Evolutionary conservation across 306 rosid genomes (phyloP), one percentile per base, ranked within the genome.

Genomic region (Vigna reflexopilosa): DNA sequence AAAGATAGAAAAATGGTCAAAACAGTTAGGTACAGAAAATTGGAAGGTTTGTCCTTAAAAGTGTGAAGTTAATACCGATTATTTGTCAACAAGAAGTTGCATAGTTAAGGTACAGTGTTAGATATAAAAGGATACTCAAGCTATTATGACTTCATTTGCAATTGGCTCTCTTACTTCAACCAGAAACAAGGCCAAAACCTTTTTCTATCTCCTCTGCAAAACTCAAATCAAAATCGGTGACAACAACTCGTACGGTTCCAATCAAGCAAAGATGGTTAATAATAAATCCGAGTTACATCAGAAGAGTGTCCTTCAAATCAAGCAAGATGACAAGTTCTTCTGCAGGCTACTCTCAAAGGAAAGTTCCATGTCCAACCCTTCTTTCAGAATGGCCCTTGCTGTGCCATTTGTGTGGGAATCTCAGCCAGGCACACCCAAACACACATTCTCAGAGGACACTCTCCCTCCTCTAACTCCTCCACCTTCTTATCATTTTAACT

Each of bases 391-490:
- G 24, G n/a, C 90, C 7, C 81, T 90, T 36, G 85, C 90, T 3
- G 78, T 95, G 6, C 97, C 98, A 0, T 92, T 95, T 77, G 58
- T 77, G 28, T 94, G 97, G 97, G 98, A 94, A 72, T 92, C 97
- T 71, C 84, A 78, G 48, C 98, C 98, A 20, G 97, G 98, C 2
- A 94, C 95, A 1, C 97, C 98, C 0, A 92, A 90, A 56, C 49
- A 82, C 56, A 83, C 84, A 32, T 75, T 87, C 65, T 75, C 85
- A 48, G 86, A 89, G 15, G 67, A 68, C 75, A 68, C 83, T 15
- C 79, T 90, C 7, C 95, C 97, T 55, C 94, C 97, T 67, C 88
- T 94, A 0, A 90, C 97, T 67, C 98, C 97, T 49, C 97, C 97
- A 51, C 98, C 98, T 45, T 84, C 98, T 20, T 90, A 84, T 73